phyloP scores from a whole-genome alignment of 2,329 filamentous ascomycete genomes.

The Neofusicoccum umdonicola region DNA sequence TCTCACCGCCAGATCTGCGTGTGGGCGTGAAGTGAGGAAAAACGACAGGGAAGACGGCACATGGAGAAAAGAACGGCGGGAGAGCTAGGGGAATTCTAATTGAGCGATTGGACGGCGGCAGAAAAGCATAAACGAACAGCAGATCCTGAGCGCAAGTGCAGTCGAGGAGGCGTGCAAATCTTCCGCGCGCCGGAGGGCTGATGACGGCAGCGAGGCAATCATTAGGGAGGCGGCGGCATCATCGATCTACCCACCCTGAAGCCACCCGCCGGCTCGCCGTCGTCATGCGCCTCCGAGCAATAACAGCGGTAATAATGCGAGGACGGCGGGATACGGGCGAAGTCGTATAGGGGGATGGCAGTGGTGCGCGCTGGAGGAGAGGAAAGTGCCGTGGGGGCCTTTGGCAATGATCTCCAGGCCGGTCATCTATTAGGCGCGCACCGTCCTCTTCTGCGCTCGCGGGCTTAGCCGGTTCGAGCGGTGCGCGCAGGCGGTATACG shows the following conservation, averaged over 20 bases:
- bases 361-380: not conserved
- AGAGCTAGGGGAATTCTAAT: not conserved
- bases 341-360: constrained; percentile 1
- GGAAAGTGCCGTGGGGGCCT: constrained; percentile 6
- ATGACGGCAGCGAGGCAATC: constrained; percentile 1
- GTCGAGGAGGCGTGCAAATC: not conserved
- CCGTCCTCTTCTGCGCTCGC: not conserved
- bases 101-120: not conserved
- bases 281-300: not conserved
- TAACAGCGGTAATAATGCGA: constrained; percentile 8
- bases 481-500: not conserved
- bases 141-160: not conserved
- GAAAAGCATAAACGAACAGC: not conserved
- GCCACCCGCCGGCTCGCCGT: not conserved
- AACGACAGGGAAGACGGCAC: not conserved
- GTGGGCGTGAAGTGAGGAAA: not conserved
- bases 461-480: not conserved
- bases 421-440: constrained; percentile 12
- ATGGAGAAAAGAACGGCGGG: not conserved
- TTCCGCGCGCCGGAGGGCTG: not conserved
- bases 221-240: not conserved
- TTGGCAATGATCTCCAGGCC: constrained; percentile 7
- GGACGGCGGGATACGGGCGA: not conserved
- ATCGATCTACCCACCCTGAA: constrained; percentile 7
- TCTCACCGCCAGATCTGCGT: not conserved